Evolutionary conservation across 1,139 yeast genomes (phyloP).

Genomic region (Suhomyces terraborum): DNA sequence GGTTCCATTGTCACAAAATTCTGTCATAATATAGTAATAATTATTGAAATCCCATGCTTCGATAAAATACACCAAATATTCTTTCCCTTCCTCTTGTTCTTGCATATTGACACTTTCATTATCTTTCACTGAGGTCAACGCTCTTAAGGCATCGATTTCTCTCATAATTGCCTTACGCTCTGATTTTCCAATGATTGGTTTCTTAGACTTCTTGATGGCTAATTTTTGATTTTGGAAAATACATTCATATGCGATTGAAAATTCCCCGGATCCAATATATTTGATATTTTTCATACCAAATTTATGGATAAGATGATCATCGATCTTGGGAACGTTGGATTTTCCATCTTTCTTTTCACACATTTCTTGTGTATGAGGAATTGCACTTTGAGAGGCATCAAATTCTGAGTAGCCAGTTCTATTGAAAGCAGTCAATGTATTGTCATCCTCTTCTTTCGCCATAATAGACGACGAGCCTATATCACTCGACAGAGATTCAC

Average conservation of each 20-base stretch:
- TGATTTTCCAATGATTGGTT: constrained; percentile 45
- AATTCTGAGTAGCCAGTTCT: constrained; percentile 6
- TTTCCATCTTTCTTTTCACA: constrained; percentile 9
- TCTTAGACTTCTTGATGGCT: constrained; percentile 85
- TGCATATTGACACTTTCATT: constrained; percentile 44
- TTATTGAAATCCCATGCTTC: constrained; percentile 85
- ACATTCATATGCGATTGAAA: constrained; percentile 82
- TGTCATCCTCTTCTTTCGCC: constrained; percentile 13
- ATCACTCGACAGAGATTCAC: constrained; percentile 3
- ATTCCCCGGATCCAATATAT: constrained; percentile 81
- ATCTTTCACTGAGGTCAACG: constrained; percentile 44
- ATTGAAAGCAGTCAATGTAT: constrained; percentile 12
- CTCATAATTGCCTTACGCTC: constrained; percentile 44
- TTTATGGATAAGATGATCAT: constrained; percentile 63
- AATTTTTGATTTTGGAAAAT: constrained; percentile 64
- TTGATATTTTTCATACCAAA: constrained; percentile 68
- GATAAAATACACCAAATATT: constrained; percentile 73
- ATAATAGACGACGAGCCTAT: not conserved
- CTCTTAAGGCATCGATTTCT: constrained; percentile 49
- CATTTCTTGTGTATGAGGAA: constrained; percentile 11
- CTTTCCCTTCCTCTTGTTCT: constrained; percentile 75
- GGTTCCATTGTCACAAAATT: constrained; percentile 93
- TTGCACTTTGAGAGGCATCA: constrained; percentile 1
- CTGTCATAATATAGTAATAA: constrained; percentile 88
- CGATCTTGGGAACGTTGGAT: constrained; percentile 31